Evolutionary conservation across 2,329 filamentous ascomycete species (phyloP), one percentile per base, ranked within the genome.

Genomic region (Nectriaceae sp.): DNA sequence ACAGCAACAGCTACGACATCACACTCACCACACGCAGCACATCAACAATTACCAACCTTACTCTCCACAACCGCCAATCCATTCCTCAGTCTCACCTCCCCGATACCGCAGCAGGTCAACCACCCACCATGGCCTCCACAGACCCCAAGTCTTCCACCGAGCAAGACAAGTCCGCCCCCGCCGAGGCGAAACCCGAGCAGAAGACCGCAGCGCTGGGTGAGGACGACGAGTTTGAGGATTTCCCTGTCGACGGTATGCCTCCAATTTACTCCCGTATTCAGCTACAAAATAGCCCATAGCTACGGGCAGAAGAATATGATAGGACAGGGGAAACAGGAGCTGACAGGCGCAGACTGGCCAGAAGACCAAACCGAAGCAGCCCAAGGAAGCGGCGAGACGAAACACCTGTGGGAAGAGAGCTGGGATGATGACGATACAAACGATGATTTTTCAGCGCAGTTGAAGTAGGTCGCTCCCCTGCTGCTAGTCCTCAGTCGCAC

Each of bases 141-240:
- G 60, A 62, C 40, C 55, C 60, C 37, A 62, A 62, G 58, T 49
- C 60, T 26, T 53, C 54, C 39, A 58, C 56, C 21, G 57, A 63
- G 18, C 24, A 29, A 6, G 24, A 36, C 5, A 10, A 36, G n/a
- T 15, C 11, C 33, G n/a, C 8, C 33, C 59, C 59, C 39, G 47
- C 40, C 38, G 61, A 63, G 51, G 51, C 56, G 39, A 62, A 63
- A 53, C 45, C 40, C 21, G 31, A 53, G 41, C 56, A 63, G 52
- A 63, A 63, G 58, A 58, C 83, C 64, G 61, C 86, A 26, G 82
- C 88, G 49, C 80, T 97, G 21, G 94, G 96, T 71, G 94, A 99
- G 70, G 94, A 99, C 67, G 94, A 99, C 71, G 94, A 99, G 76
- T 99, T 99, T 65, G 94, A 99, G 70, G 94, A 99, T 71, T 99